A percentile compares a stretch with the other conserved stretches of the same genome.
phyloP scores from a whole-genome alignment of 352 stramenopile genomes.

The Albugo laibachii region DNA sequence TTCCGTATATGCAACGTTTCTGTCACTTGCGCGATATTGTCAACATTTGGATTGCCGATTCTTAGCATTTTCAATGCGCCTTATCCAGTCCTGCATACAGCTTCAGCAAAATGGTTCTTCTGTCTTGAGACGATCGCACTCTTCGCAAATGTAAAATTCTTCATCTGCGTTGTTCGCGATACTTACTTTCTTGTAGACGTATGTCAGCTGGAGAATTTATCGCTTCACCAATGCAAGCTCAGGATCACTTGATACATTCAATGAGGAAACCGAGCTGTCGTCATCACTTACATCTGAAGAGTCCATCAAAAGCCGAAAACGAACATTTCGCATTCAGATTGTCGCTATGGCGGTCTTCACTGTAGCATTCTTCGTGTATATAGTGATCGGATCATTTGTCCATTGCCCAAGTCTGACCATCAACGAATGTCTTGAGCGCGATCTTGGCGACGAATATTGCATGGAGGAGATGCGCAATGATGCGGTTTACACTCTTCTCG shows the following conservation, averaged over 20 bases:
- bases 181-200: constrained; percentile 7
- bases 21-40: constrained; percentile 15
- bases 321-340: constrained; percentile 8
- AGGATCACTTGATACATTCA: background rate
- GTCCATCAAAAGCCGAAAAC: background rate
- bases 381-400: constrained; percentile 20
- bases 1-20: constrained; percentile 11
- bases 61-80: constrained; percentile 36
- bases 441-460: constrained; percentile 39
- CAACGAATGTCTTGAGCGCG: constrained; percentile 31
- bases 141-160: constrained; percentile 21
- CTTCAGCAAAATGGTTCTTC: constrained; percentile 38
- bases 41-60: constrained; percentile 23
- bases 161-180: background rate
- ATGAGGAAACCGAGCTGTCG: background rate
- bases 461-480: constrained; percentile 29
- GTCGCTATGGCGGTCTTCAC: constrained; percentile 19
- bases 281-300: background rate
- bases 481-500: constrained; percentile 40
- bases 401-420: constrained; percentile 7
- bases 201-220: constrained; percentile 8
- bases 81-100: constrained; percentile 17
- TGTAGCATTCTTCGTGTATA: constrained; percentile 36
- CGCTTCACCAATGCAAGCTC: background rate
- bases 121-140: constrained; percentile 25